These are phyloP conservation scores for Aureobasidium sp. DNA, from an alignment of 2,329 filamentous ascomycete genomes.

Conservation along the genomic window DNA sequence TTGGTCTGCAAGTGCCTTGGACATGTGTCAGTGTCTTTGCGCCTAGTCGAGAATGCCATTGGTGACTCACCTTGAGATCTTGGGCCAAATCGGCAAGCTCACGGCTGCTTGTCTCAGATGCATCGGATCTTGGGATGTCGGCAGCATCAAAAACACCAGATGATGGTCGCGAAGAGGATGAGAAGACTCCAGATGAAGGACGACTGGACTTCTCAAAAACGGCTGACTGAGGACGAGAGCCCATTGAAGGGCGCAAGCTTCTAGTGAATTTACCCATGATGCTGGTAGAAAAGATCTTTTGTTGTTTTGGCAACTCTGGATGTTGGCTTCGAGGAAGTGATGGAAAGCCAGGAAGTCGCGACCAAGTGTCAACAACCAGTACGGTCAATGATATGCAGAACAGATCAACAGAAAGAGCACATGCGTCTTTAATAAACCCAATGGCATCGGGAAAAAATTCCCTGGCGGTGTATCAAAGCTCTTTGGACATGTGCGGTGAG, in stretches of 20 bases:
- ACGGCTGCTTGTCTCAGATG: slow-evolving; percentile 2
- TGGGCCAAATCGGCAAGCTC: slow-evolving; percentile 4
- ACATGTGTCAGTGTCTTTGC: neutral
- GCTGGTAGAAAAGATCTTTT: neutral
- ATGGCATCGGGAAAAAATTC: neutral
- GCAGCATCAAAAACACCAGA: slow-evolving; percentile 1
- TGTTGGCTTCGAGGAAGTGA: neutral
- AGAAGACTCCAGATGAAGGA: slow-evolving; percentile 4
- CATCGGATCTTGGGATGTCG: neutral
- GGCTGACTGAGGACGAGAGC: neutral
- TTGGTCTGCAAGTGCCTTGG: slow-evolving; percentile 8
- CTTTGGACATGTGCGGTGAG: slow-evolving; percentile 3
- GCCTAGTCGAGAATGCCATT: neutral
- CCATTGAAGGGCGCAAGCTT: slow-evolving; percentile 11
- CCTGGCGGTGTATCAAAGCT: slow-evolving; percentile 12
- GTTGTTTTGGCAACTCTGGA: neutral
- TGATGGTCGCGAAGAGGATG: neutral
- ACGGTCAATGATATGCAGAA: neutral
- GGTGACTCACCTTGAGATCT: slow-evolving; percentile 1
- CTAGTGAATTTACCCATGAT: slow-evolving; percentile 5
- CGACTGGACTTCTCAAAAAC: slow-evolving; percentile 5
- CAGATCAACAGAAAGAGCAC: neutral
- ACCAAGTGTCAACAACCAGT: neutral
- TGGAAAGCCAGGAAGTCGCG: neutral
- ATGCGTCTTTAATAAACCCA: neutral